Evolutionary conservation across 148 eudicot genomes (phyloP).

Genomic region (Dianthus caryophyllus): DNA sequence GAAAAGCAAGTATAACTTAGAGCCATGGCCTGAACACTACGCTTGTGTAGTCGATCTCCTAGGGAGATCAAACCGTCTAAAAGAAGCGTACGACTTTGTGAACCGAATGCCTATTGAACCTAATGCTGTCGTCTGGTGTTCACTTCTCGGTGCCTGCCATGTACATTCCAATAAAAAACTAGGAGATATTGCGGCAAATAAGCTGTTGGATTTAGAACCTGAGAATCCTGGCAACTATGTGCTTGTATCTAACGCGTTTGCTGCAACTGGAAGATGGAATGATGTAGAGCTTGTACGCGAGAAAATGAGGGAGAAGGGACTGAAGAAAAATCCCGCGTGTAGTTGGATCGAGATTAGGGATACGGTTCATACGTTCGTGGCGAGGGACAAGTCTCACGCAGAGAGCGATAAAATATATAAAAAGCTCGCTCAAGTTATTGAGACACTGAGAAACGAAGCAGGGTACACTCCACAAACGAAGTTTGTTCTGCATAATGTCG

Average conservation of each 20-base stretch:
- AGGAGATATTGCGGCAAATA: slow-evolving; percentile 59
- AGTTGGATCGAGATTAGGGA: slow-evolving; percentile 83
- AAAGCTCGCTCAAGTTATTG: slow-evolving; percentile 42
- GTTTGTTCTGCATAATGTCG: slow-evolving; percentile 66
- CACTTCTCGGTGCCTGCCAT: slow-evolving; percentile 79
- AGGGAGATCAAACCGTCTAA: slow-evolving; percentile 69
- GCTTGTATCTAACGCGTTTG: slow-evolving; percentile 67
- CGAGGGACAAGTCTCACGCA: slow-evolving; percentile 73
- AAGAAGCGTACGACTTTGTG: slow-evolving; percentile 71
- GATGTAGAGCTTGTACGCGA: slow-evolving; percentile 56
- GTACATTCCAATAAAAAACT: slow-evolving; percentile 48
- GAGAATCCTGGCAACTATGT: slow-evolving; percentile 69
- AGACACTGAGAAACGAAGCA: slow-evolving; percentile 49
- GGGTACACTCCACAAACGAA: slow-evolving; percentile 60
- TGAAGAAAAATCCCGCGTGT: slow-evolving; percentile 89
- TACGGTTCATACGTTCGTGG: slow-evolving; percentile 61
- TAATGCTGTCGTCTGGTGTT: slow-evolving; percentile 57
- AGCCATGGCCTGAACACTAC: slow-evolving; percentile 87
- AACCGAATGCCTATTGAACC: slow-evolving; percentile 58
- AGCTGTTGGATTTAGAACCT: slow-evolving; percentile 64
- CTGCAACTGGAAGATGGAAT: slow-evolving; percentile 64
- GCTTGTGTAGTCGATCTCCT: slow-evolving; percentile 87
- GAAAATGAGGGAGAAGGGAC: slow-evolving; percentile 55
- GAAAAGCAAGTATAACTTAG: slow-evolving; percentile 45
- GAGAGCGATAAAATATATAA: slow-evolving; percentile 43